Evolutionary conservation across 371 early-diverging fungal genomes (phyloP).

Genomic region (Mucor sp.): DNA sequence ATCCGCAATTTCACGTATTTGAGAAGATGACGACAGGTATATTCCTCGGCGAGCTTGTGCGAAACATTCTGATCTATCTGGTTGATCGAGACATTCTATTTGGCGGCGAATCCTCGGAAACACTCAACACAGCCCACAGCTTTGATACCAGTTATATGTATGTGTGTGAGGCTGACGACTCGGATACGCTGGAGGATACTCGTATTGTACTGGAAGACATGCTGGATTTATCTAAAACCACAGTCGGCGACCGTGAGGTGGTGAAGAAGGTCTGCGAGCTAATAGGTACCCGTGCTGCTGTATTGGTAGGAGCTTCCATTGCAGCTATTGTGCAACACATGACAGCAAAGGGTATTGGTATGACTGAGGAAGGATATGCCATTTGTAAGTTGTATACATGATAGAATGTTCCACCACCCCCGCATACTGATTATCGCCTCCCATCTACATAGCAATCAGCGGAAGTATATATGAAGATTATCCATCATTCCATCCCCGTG

Average conservation of each 20-base stretch:
- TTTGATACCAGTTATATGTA: conserved; percentile 82
- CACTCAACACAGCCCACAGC: conserved; percentile 63
- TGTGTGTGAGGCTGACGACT: conserved; percentile 51
- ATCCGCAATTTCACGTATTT: conserved; percentile 82
- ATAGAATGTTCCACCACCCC: not conserved
- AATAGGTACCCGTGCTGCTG: conserved; percentile 70
- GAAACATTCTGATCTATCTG: conserved; percentile 78
- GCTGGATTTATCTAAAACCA: conserved; percentile 48
- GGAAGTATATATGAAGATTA: conserved; percentile 88
- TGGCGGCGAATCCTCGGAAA: conserved; percentile 63
- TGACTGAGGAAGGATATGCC: conserved; percentile 61
- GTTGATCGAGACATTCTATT: conserved; percentile 79
- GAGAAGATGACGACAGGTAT: conserved; percentile 98
- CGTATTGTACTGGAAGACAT: conserved; percentile 65
- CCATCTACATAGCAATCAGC: conserved; percentile 57
- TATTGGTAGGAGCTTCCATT: conserved; percentile 66
- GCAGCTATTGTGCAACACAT: conserved; percentile 66
- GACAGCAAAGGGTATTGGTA: conserved; percentile 38
- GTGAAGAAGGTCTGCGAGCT: conserved; percentile 69
- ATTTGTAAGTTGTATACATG: conserved; percentile 61
- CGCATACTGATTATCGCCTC: not conserved
- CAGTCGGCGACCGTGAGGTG: conserved; percentile 65
- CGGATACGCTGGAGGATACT: conserved; percentile 59
- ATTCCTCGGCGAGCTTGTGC: conserved; percentile 88
- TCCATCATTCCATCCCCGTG: conserved; percentile 79